A percentile compares a stretch with the other conserved stretches of the same genome.
phyloP scores from a whole-genome alignment of 2,329 filamentous ascomycete genomes.

The Lojkania enalia region DNA sequence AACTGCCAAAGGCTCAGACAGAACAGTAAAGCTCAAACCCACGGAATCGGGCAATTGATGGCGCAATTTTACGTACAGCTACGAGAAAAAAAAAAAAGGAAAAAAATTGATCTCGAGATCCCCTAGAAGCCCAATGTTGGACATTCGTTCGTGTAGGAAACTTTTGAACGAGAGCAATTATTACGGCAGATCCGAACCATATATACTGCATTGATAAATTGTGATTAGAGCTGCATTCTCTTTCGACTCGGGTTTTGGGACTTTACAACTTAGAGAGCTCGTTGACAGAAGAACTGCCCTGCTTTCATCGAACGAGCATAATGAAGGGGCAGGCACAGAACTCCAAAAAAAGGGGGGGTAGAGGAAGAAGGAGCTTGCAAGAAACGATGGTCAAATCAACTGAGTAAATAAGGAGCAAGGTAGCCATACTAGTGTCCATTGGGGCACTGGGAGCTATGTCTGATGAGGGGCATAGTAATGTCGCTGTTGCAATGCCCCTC shows the following conservation, averaged over 20 bases:
- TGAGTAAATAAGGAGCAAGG: no score
- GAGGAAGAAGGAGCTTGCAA: not conserved
- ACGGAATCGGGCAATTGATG: slow-evolving; percentile 27
- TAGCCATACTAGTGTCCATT: not conserved
- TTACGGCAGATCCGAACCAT: slow-evolving; percentile 35
- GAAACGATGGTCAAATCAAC: no score
- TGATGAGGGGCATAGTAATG: no score
- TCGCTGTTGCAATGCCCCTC: no score
- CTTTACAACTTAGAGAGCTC: slow-evolving; percentile 32
- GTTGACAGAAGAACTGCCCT: slow-evolving; percentile 31
- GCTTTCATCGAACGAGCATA: no score
- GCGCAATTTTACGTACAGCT: slow-evolving; percentile 26
- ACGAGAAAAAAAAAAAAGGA: no score
- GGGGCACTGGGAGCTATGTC: no score
- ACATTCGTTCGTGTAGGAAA: slow-evolving; percentile 26
- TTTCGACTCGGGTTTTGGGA: slow-evolving; percentile 25
- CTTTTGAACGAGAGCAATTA: slow-evolving; percentile 24
- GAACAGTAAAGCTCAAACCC: slow-evolving; percentile 26
- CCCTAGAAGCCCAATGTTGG: slow-evolving; percentile 29
- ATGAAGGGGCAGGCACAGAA: no score
- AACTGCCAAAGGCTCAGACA: slow-evolving; percentile 37
- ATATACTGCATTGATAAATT: slow-evolving; percentile 38
- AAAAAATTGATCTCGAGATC: slow-evolving; percentile 23
- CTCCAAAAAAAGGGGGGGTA: no score
- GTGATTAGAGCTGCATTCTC: slow-evolving; percentile 31